phyloP scores from a whole-genome alignment of 495 filamentous ascomycete species.

The Hyphodiscus hymeniophilus region DNA sequence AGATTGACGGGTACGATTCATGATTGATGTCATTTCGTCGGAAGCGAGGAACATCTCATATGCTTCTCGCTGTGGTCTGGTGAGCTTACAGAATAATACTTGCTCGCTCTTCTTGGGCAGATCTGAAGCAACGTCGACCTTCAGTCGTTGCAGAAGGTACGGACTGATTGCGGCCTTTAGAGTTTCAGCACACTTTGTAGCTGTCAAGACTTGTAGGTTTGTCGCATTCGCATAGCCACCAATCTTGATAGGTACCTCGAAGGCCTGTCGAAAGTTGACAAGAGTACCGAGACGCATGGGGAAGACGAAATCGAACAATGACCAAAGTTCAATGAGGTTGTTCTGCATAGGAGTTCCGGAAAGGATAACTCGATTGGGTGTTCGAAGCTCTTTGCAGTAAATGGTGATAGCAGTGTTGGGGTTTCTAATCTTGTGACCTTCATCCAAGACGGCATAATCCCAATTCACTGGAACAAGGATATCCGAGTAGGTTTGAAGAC shows the following conservation, averaged over 20 bases:
- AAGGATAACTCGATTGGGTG: conserved; percentile 81
- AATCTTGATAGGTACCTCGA: conserved; percentile 83
- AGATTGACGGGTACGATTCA: conserved; percentile 64
- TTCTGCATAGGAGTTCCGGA: conserved; percentile 98
- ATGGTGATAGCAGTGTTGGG: conserved; percentile 89
- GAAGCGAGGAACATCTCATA: conserved; percentile 79
- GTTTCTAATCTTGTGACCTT: conserved; percentile 96
- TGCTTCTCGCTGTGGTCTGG: conserved; percentile 60
- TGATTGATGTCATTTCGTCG: conserved; percentile 70
- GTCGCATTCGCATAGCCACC: conserved; percentile 92
- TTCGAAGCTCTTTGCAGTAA: conserved; percentile 83
- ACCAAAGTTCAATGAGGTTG: conserved; percentile 94
- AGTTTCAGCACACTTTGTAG: conserved; percentile 80
- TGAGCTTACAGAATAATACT: conserved; percentile 90
- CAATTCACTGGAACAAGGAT: conserved; percentile 74
- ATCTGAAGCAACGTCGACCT: conserved; percentile 88
- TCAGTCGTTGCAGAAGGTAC: conserved; percentile 87
- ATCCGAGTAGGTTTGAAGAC: conserved; percentile 77
- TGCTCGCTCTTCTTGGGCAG: conserved; percentile 91
- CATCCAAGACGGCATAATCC: conserved; percentile 90
- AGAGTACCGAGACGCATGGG: conserved; percentile 92
- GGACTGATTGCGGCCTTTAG: conserved; percentile 86
- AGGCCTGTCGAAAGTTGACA: conserved; percentile 78
- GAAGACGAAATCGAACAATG: conserved; percentile 91
- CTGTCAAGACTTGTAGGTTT: conserved; percentile 86